Conservation (phyloP, 192 early-diverging fungal genomes). For the Linnemannia exigua region DNA sequence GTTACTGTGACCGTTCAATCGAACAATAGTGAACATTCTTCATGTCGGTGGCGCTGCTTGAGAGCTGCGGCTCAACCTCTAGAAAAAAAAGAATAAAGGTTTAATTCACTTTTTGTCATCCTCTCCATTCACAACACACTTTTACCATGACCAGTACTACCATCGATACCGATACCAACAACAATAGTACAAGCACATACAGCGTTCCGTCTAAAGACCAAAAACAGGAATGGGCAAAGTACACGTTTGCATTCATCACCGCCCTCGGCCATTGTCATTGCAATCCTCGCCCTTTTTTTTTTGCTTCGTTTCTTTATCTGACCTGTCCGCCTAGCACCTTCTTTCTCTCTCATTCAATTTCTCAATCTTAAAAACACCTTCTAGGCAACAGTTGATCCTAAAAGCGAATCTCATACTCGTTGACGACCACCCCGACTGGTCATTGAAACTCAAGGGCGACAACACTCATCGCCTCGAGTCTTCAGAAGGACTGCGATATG, state of each 20-base stretch:
- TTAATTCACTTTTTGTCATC: neutral
- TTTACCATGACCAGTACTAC: neutral
- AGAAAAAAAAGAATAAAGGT: neutral
- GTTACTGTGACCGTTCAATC: neutral
- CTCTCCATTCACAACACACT: neutral
- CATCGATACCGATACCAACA: neutral
- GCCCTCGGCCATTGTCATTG: neutral
- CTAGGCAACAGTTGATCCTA: slow-evolving; percentile 35
- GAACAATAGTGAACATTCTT: neutral
- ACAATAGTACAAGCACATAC: slow-evolving; percentile 15
- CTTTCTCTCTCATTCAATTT: neutral
- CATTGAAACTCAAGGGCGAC: slow-evolving; percentile 13
- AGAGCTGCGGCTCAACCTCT: neutral
- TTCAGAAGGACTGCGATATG: slow-evolving; percentile 58
- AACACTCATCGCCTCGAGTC: slow-evolving; percentile 8
- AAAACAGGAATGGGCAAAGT: slow-evolving; percentile 54
- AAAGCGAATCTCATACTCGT: slow-evolving; percentile 25
- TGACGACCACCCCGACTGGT: slow-evolving; percentile 48
- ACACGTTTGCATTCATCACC: neutral
- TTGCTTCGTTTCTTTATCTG: neutral
- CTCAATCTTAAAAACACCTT: neutral
- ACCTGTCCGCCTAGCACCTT: neutral
- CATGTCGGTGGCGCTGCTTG: neutral
- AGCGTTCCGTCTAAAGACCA: slow-evolving; percentile 31
- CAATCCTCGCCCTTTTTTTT: neutral